Percentiles rank a stretch among this genome's conserved stretches.
Evolutionary conservation across 2,329 filamentous ascomycete species (phyloP).

Genomic region (Trichoderma semiorbis): DNA sequence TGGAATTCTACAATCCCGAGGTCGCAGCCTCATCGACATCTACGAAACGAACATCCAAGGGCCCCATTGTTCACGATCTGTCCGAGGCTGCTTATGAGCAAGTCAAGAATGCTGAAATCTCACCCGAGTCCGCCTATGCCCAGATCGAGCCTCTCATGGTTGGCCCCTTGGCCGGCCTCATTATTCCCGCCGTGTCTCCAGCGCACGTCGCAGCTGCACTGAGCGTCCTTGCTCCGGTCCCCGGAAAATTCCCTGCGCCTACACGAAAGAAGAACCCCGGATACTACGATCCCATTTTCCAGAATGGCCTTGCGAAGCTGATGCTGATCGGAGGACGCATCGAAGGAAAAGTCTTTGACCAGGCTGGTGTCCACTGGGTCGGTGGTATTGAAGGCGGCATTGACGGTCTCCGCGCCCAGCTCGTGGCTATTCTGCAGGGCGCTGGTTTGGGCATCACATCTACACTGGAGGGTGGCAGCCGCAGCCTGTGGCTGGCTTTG

Average conservation of each 20-base stretch:
- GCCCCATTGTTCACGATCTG: slow-evolving; percentile 48
- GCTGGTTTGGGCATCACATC: slow-evolving; percentile 73
- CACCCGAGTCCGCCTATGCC: slow-evolving; percentile 43
- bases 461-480: slow-evolving; percentile 74
- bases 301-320: slow-evolving; percentile 81
- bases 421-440: slow-evolving; percentile 76
- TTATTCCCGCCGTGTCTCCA: slow-evolving; percentile 79
- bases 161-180: slow-evolving; percentile 76
- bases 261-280: slow-evolving; percentile 70
- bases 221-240: slow-evolving; percentile 69
- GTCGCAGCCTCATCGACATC: slow-evolving; percentile 33
- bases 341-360: slow-evolving; percentile 80
- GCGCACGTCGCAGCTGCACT: slow-evolving; percentile 79
- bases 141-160: slow-evolving; percentile 72
- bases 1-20: slow-evolving; percentile 72
- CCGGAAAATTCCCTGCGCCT: slow-evolving; percentile 73
- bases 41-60: slow-evolving; percentile 29
- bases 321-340: slow-evolving; percentile 82
- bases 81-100: slow-evolving; percentile 51
- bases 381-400: slow-evolving; percentile 78
- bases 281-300: slow-evolving; percentile 76
- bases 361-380: slow-evolving; percentile 61
- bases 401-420: slow-evolving; percentile 73
- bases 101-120: slow-evolving; percentile 38
- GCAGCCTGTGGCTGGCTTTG: slow-evolving; percentile 82